Evolutionary conservation across 352 stramenopile genomes (phyloP), one percentile per base, ranked within the genome.

Genomic region (Phytophthora kernoviae): DNA sequence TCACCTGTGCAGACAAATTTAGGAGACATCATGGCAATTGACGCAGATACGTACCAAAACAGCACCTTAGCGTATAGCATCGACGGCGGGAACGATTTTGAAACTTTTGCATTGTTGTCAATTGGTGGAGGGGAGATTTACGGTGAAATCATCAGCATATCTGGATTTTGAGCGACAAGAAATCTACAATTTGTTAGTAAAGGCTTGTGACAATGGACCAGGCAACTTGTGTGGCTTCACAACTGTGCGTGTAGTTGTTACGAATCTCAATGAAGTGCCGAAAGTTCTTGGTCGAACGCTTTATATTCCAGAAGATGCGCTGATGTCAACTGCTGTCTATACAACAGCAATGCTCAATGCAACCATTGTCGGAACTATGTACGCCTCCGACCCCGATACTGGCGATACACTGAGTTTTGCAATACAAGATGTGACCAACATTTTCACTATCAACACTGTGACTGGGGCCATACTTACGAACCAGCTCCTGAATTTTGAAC

Each of bases 41-140:
- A 84, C 34, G 58, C 40, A 1, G 79, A 88, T 48, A 65, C 48
- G 7, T 79, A 70, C 33, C 73, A 85, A 57, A 85, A 87, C 65
- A 73, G 69, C n/a, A 77, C 73, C 4, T 58, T 88, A 14, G 54
- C 52, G 15, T 88, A 87, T 56, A 66, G 27, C 12, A 68, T 88
- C 32, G 60, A 76, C 9, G 58, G 48, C 21, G 76, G 69, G 12
- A 84, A 88, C 46, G 48, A 65, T 26, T 34, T 78, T 1, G 68
- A 70, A 18, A 62, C 69, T 10, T 87, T 88, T 56, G 54, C 43
- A 8, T 59, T 86, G 5, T 40, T 71, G 0, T 85, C 79, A 3
- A 24, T 85, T 4, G 42, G 27, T 33, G 74, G 79, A 0, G 39
- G 76, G 79, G 0, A 58, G 36, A 22, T 22, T 88, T 5, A 44